These are phyloP conservation scores for Auriscalpium microsporum DNA, from an alignment of 768 basidiomycete species.

Conservation along the genomic window DNA sequence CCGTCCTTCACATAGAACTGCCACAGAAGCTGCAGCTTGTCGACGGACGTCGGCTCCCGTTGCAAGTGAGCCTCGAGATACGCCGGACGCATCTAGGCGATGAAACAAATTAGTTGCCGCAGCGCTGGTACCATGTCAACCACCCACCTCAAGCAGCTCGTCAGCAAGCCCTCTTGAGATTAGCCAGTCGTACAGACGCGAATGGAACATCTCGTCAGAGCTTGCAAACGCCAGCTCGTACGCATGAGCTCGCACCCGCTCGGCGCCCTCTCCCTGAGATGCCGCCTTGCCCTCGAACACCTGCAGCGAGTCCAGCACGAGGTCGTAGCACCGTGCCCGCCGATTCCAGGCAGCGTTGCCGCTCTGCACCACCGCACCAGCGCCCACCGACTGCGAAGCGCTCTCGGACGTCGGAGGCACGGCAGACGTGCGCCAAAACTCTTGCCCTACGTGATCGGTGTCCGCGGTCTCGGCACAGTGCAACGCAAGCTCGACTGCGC, in stretches of 20 bases:
- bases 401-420: background rate
- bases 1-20: conserved; percentile 94
- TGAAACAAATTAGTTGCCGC: background rate
- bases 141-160: conserved; percentile 77
- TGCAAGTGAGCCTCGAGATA: conserved; percentile 86
- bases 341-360: conserved; percentile 49
- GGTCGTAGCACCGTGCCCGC: conserved; percentile 70
- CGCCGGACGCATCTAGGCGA: conserved; percentile 64
- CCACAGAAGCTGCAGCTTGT: conserved; percentile 89
- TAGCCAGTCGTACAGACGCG: conserved; percentile 90
- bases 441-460: conserved; percentile 61
- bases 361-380: conserved; percentile 37
- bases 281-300: conserved; percentile 61
- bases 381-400: conserved; percentile 17
- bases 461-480: conserved; percentile 77
- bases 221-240: conserved; percentile 80
- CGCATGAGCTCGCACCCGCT: conserved; percentile 72
- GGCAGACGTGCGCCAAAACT: conserved; percentile 59
- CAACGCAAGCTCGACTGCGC: conserved; percentile 79
- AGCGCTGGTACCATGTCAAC: background rate
- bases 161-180: conserved; percentile 73
- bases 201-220: conserved; percentile 91
- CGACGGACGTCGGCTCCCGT: conserved; percentile 69
- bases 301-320: conserved; percentile 71
- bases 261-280: conserved; percentile 39